These are phyloP conservation scores for Leonotis leonurus DNA, from an alignment of 257 asterid species.

Conservation along the genomic window DNA sequence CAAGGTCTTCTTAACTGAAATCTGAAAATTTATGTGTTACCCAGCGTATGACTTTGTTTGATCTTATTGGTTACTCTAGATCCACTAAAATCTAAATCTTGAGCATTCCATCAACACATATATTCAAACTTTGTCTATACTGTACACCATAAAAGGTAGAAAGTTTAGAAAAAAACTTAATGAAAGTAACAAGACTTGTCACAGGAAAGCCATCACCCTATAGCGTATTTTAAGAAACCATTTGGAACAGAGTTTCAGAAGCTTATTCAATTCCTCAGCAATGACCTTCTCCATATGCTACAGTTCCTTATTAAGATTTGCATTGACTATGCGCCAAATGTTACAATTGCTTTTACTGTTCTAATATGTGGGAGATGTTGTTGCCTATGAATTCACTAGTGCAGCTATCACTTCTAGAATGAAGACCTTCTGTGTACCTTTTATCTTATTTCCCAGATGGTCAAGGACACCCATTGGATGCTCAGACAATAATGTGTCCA, in stretches of 20 bases:
- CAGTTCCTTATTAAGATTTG: not conserved
- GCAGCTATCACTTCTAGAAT: constrained; percentile 9
- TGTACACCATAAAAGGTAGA: too few relatives aligned
- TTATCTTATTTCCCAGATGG: constrained; percentile 57
- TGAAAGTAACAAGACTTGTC: not conserved
- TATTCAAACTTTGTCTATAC: too few relatives aligned
- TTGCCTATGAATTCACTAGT: not conserved
- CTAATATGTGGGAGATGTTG: not conserved
- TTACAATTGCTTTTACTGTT: not conserved
- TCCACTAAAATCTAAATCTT: too few relatives aligned
- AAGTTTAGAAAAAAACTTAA: not conserved
- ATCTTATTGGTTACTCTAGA: too few relatives aligned
- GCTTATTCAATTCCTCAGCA: not conserved
- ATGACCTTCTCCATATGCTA: not conserved
- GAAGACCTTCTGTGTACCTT: constrained; percentile 2
- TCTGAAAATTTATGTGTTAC: not conserved
- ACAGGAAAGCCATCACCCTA: not conserved
- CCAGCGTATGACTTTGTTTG: too few relatives aligned
- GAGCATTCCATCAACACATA: too few relatives aligned
- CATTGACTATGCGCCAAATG: not conserved
- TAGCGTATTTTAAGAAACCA: not conserved
- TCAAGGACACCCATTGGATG: constrained; percentile 64
- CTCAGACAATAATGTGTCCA: constrained; percentile 52
- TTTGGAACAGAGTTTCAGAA: not conserved
- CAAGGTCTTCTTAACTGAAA: not conserved